phyloP scores from a whole-genome alignment of 1,284 basidiomycete genomes.

The Ceraceosorus guamensis region DNA sequence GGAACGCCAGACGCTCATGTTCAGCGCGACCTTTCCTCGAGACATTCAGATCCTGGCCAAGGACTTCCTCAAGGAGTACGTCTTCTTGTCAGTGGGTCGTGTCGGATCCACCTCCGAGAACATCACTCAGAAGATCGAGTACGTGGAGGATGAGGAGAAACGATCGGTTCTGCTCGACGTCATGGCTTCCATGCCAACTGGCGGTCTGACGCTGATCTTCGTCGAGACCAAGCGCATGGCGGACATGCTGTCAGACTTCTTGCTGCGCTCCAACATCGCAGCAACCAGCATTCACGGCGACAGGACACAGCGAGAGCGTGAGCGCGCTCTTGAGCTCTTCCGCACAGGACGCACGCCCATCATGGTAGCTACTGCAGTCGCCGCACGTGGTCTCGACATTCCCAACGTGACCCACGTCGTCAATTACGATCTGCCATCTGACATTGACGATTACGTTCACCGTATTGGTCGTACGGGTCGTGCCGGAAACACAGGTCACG shows the following conservation, averaged over 20 bases:
- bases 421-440: conserved; percentile 96
- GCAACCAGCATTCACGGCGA: conserved; percentile 97
- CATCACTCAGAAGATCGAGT: conserved; percentile 97
- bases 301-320: conserved; percentile 93
- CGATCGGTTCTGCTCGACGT: conserved; percentile 92
- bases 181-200: conserved; percentile 65
- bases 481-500: conserved; percentile 94
- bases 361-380: conserved; percentile 95
- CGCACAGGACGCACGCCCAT: conserved; percentile 87
- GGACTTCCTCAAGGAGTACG: conserved; percentile 74
- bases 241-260: conserved; percentile 93
- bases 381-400: conserved; percentile 97
- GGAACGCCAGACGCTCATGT: conserved; percentile 98
- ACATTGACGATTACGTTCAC: conserved; percentile 69
- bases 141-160: conserved; percentile 96
- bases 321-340: conserved; percentile 91
- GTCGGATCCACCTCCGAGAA: conserved; percentile 98
- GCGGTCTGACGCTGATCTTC: conserved; percentile 88
- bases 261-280: conserved; percentile 72
- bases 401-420: conserved; percentile 98
- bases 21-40: conserved; percentile 97
- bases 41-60: conserved; percentile 97
- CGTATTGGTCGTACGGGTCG: conserved; percentile 85
- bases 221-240: conserved; percentile 99
- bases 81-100: conserved; percentile 96